phyloP scores from a whole-genome alignment of 139 green algal genomes.

The Desmodesmus armatus region DNA sequence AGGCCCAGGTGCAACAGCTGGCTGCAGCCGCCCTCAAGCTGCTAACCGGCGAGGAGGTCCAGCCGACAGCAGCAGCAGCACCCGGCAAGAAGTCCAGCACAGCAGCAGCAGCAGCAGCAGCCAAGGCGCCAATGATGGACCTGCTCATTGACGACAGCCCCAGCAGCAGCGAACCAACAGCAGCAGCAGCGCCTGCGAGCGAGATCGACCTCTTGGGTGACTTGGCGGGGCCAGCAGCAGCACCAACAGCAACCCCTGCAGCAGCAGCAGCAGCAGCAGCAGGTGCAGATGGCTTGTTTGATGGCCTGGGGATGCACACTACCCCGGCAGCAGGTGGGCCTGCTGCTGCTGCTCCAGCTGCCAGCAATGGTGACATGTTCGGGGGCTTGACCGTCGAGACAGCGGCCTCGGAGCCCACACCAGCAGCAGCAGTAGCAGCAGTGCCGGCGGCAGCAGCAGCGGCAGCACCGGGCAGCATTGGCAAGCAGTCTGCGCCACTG shows the following conservation, averaged over 20 bases:
- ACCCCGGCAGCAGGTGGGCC: neutral
- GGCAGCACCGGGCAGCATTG: neutral
- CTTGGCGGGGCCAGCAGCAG: neutral
- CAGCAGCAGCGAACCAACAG: neutral
- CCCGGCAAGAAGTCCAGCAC: neutral
- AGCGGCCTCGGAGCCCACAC: too few relatives aligned
- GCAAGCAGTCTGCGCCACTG: neutral
- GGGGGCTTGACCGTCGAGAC: conserved; percentile 1
- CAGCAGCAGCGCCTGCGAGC: conserved; percentile 15
- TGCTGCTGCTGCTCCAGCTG: conserved; percentile 37
- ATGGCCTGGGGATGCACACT: neutral
- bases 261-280: neutral
- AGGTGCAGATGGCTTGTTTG: neutral
- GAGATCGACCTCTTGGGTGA: conserved; percentile 34
- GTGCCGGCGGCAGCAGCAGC: neutral
- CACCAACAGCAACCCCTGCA: neutral
- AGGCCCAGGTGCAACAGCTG: conserved; percentile 14
- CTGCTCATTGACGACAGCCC: conserved; percentile 23
- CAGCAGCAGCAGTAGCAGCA: too few relatives aligned
- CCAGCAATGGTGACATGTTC: conserved; percentile 20
- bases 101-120: conserved; percentile 20
- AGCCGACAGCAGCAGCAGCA: neutral
- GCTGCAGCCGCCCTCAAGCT: conserved; percentile 35
- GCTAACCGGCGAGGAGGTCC: conserved; percentile 32
- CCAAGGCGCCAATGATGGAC: neutral